phyloP scores from a whole-genome alignment of 345 rosid genomes.

The Iberis pinnata region DNA sequence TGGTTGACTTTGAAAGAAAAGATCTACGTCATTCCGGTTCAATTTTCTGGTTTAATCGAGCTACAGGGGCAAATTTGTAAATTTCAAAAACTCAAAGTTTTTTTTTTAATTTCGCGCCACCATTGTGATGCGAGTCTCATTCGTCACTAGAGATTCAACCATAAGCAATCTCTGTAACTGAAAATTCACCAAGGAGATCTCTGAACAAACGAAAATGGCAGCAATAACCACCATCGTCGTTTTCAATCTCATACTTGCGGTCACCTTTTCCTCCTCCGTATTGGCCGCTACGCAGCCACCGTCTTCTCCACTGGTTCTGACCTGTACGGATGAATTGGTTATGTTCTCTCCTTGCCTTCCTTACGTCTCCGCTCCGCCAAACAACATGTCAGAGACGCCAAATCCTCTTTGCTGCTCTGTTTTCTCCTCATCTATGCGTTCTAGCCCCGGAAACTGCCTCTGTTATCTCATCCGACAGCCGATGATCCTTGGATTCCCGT shows the following conservation, averaged over 20 bases:
- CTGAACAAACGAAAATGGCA: conserved; percentile 15
- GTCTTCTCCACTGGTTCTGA: conserved; percentile 17
- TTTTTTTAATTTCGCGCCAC: conserved; percentile 26
- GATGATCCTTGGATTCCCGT: conserved; percentile 63
- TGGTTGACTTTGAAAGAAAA: too few relatives aligned
- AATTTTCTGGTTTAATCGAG: neutral
- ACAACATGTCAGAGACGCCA: conserved; percentile 38
- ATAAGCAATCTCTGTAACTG: conserved; percentile 22
- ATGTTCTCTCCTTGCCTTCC: conserved; percentile 73
- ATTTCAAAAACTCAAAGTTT: conserved; percentile 1
- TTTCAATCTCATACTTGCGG: conserved; percentile 11
- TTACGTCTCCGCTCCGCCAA: conserved; percentile 57
- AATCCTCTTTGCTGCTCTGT: conserved; percentile 56
- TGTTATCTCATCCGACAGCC: conserved; percentile 65
- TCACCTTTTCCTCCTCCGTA: conserved; percentile 14
- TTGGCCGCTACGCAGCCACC: conserved; percentile 23
- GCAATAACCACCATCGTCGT: conserved; percentile 13
- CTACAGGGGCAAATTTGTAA: conserved; percentile 3
- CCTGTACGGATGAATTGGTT: conserved; percentile 50
- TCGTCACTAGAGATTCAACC: conserved; percentile 8
- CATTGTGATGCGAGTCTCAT: conserved; percentile 14
- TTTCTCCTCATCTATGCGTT: conserved; percentile 34
- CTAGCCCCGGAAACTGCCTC: conserved; percentile 49
- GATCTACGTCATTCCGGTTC: neutral
- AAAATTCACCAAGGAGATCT: conserved; percentile 9